A percentile compares a stretch with the other conserved stretches of the same genome.
These are phyloP conservation scores for Scutellaria minor DNA, from an alignment of 257 asterid species.

Conservation along the genomic window DNA sequence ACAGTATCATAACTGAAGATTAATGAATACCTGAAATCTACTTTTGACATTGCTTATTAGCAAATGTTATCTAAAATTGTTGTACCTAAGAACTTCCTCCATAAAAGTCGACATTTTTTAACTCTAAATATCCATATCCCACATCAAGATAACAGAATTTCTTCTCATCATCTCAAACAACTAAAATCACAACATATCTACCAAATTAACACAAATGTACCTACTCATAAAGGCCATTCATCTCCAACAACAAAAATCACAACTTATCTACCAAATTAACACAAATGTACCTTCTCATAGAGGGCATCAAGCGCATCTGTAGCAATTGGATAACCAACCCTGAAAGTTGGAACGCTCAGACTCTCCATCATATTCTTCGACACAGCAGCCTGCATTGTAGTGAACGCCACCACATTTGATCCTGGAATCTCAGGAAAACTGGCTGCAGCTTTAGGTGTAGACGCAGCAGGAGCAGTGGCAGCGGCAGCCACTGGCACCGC, in stretches of 20 bases:
- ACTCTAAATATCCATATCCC: not conserved
- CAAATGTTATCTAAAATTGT: no score
- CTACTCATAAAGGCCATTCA: slow-evolving; percentile 62
- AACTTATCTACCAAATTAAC: not conserved
- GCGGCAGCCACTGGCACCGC: slow-evolving; percentile 34
- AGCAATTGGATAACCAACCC: slow-evolving; percentile 73
- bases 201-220: slow-evolving; percentile 43
- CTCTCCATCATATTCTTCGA: slow-evolving; percentile 87
- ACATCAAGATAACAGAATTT: no score
- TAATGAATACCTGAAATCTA: no score
- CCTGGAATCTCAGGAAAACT: slow-evolving; percentile 70
- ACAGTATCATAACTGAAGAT: not conserved
- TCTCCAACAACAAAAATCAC: not conserved
- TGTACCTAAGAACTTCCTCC: not conserved
- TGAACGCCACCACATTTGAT: slow-evolving; percentile 67
- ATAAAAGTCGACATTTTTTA: not conserved
- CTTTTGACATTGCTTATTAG: not conserved
- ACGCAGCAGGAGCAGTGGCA: slow-evolving; percentile 32
- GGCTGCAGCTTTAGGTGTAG: slow-evolving; percentile 46
- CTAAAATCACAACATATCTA: not conserved
- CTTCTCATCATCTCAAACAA: not conserved
- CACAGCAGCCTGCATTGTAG: slow-evolving; percentile 84
- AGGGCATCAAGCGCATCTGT: slow-evolving; percentile 81
- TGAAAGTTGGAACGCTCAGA: slow-evolving; percentile 73
- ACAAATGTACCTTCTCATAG: slow-evolving; percentile 67